Evolutionary conservation across 2,329 filamentous ascomycete genomes (phyloP), one percentile per base, ranked within the genome.

Genomic region (Xylaria sp.): DNA sequence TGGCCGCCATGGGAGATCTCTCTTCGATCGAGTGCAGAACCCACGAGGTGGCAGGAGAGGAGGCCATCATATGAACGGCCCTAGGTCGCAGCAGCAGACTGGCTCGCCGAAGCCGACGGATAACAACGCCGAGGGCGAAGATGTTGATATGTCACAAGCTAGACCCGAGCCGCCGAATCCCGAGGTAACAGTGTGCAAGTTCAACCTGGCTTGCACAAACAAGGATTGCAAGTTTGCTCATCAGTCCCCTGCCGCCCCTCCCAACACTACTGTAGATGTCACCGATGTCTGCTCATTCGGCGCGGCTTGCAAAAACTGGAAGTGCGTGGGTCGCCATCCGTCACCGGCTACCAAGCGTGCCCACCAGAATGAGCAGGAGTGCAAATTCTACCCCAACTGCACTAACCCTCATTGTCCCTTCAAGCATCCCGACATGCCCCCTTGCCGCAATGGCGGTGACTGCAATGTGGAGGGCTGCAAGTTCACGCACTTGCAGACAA

Each of bases 291-390:
- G 96, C 83, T 87, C 87, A 19, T 98, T 92, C 75, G 95, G 94
- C 21, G 93, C 90, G 1, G 94, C 94, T 8, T 99, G 96, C 88
- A 97, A 96, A 82, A 99, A 98, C 85, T 87, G 89, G 76, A 98
- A 98, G 82, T 99, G 96, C 78, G 92, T 92, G 8, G 94, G 88
- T 34, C 92, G 93, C 67, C 96, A 99, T 80, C 96, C 96, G 2
- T 98, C 94, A 6, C 96, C 96, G 1, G 94, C 95, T 5, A 88
- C 92, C 74, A 93, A 90, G 78, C 83, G 88, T 60, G 89, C 90
- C 30, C 93, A 95, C 78, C 92, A 97, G 81, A 87, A 89, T 67
- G 92, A 96, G 79, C 90, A 92, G 79, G 91, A 97, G 76, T 97
- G 94, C 88, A 93, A 92, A 77, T 97, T 94, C 85, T 97, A 89